phyloP scores from a whole-genome alignment of 1,284 basidiomycete species.

The Salmacisia buchloeana region DNA sequence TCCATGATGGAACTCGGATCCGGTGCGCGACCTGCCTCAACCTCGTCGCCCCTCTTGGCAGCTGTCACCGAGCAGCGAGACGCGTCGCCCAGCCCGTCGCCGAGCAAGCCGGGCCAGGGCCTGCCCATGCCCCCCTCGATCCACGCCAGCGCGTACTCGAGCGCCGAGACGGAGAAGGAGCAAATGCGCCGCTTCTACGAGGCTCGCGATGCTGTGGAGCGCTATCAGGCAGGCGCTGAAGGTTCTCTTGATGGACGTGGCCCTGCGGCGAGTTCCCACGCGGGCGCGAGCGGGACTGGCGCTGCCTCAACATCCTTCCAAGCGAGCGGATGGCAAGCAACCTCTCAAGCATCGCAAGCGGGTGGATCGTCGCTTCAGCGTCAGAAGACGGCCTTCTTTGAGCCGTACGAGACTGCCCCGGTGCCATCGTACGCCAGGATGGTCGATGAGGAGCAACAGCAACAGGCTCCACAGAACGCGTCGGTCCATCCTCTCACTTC shows the following conservation, averaged over 20 bases:
- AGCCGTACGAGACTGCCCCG: conserved; percentile 11
- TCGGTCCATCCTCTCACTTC: not conserved
- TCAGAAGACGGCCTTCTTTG: not conserved
- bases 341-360: too few relatives aligned
- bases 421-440: conserved; percentile 9
- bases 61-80: not conserved
- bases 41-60: not conserved
- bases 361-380: too few relatives aligned
- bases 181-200: conserved; percentile 13
- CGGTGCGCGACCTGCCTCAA: not conserved
- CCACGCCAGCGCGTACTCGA: not conserved
- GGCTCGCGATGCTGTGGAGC: conserved; percentile 11
- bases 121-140: not conserved
- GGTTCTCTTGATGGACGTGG: not conserved
- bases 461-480: not conserved
- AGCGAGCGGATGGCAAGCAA: too few relatives aligned
- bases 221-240: conserved; percentile 1
- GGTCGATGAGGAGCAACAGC: not conserved
- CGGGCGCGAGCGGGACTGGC: not conserved
- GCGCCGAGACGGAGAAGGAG: conserved; percentile 10
- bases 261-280: too few relatives aligned
- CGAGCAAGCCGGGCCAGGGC: not conserved
- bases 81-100: not conserved
- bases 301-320: too few relatives aligned
- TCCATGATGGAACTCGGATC: conserved; percentile 3